phyloP scores from a whole-genome alignment of 2,329 filamentous ascomycete genomes.

The Helotiales sp. region DNA sequence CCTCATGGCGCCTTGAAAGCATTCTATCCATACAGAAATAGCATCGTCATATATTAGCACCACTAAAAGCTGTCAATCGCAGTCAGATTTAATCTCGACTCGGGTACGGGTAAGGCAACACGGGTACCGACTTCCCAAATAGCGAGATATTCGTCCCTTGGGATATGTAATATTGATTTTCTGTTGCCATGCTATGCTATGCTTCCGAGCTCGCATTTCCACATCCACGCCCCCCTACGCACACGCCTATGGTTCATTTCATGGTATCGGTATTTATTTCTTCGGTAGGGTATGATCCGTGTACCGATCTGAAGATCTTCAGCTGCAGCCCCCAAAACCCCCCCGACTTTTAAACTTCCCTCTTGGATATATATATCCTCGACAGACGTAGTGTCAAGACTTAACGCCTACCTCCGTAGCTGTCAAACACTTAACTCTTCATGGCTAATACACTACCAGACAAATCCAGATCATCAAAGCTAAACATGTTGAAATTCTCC shows the following conservation, averaged over 20 bases:
- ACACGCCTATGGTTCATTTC: neutral
- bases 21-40: neutral
- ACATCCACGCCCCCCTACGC: too few species aligned
- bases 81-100: neutral
- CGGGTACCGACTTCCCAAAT: neutral
- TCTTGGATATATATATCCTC: too few species aligned
- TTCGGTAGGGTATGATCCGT: neutral
- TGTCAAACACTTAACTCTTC: neutral
- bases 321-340: neutral
- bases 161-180: too few species aligned
- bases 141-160: neutral
- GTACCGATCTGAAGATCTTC: neutral
- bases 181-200: too few species aligned
- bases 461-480: neutral
- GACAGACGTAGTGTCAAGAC: too few species aligned
- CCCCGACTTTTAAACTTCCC: neutral
- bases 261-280: neutral
- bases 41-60: neutral
- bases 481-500: slow-evolving; percentile 3
- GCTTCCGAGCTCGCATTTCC: too few species aligned
- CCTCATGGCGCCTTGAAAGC: neutral
- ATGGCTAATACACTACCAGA: neutral
- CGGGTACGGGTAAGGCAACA: neutral
- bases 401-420: too few species aligned
- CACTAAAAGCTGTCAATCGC: neutral